A percentile compares a stretch with the other conserved stretches of the same genome.
Evolutionary conservation across 192 early-diverging fungal genomes (phyloP).

Genomic region (Rhizophlyctis rosea): DNA sequence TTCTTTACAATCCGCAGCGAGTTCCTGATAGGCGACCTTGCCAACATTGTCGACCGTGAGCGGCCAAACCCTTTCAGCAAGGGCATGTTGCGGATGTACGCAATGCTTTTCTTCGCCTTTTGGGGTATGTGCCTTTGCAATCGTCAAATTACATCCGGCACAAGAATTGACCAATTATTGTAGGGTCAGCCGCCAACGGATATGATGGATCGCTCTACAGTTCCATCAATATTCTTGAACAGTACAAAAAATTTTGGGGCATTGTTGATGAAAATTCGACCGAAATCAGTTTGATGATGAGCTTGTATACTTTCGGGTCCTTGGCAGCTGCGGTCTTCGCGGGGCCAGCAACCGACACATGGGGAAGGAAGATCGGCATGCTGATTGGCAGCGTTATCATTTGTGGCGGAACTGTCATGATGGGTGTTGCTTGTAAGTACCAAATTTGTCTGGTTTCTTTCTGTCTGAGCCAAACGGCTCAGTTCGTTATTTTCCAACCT

Average conservation of each 20-base stretch:
- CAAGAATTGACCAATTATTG: too few relatives aligned
- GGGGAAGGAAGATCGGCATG: not conserved
- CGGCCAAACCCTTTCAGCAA: not conserved
- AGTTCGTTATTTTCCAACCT: too few relatives aligned
- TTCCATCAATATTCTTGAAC: slow-evolving; percentile 15
- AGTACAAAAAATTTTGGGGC: slow-evolving; percentile 12
- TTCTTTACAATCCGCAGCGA: too few relatives aligned
- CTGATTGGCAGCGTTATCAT: not conserved
- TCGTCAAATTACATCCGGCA: too few relatives aligned
- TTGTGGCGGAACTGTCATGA: not conserved
- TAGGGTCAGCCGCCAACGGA: slow-evolving; percentile 11
- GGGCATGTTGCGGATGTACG: not conserved
- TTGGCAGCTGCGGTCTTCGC: not conserved
- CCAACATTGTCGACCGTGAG: not conserved
- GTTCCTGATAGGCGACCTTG: too few relatives aligned
- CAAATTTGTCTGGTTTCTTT: too few relatives aligned
- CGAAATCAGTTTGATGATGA: not conserved
- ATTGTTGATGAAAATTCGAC: not conserved
- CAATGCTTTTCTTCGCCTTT: not conserved
- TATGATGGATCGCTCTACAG: slow-evolving; percentile 25
- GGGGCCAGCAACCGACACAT: not conserved
- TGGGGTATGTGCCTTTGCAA: not conserved
- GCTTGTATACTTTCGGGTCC: not conserved
- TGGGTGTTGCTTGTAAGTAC: not conserved
- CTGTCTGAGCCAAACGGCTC: too few relatives aligned